These are phyloP conservation scores for Immersiella caudata DNA, from an alignment of 495 filamentous ascomycete genomes.

Conservation along the genomic window DNA sequence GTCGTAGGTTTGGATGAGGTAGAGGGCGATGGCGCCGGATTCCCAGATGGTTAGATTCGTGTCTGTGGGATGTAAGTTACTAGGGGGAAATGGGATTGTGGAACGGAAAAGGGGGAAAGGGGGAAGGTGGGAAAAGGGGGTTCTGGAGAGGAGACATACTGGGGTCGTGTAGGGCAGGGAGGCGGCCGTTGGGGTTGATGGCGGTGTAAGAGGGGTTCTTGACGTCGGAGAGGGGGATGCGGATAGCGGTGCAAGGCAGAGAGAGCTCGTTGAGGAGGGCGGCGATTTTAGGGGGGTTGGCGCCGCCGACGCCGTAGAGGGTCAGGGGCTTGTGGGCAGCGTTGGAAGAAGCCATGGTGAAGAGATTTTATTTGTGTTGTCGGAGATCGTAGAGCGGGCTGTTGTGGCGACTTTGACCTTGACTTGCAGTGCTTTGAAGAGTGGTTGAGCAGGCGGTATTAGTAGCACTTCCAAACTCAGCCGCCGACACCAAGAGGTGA, in stretches of 20 bases:
- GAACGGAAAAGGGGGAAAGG: too few species aligned
- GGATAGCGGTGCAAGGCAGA: constrained; percentile 56
- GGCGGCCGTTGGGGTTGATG: constrained; percentile 74
- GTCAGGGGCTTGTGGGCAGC: constrained; percentile 41
- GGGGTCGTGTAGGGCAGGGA: constrained; percentile 65
- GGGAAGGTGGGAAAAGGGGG: too few species aligned
- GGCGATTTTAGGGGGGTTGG: constrained; percentile 61
- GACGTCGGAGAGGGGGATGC: constrained; percentile 50
- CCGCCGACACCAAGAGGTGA: not conserved
- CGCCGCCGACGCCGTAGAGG: constrained; percentile 40
- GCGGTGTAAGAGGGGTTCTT: constrained; percentile 59
- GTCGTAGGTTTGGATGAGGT: constrained; percentile 74
- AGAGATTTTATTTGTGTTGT: too few species aligned
- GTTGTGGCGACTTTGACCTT: too few species aligned
- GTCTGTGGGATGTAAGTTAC: constrained; percentile 34
- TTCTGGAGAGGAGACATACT: constrained; percentile 29
- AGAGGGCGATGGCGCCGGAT: constrained; percentile 74
- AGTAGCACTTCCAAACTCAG: not conserved
- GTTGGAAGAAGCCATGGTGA: not conserved
- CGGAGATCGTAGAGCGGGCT: too few species aligned
- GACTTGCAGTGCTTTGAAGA: too few species aligned
- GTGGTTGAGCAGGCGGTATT: not conserved
- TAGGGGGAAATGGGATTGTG: not conserved
- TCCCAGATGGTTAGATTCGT: constrained; percentile 68
- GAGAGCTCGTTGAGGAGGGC: constrained; percentile 65